These are phyloP conservation scores for Xylaria sp. DNA, from an alignment of 2,329 filamentous ascomycete genomes.

Conservation along the genomic window DNA sequence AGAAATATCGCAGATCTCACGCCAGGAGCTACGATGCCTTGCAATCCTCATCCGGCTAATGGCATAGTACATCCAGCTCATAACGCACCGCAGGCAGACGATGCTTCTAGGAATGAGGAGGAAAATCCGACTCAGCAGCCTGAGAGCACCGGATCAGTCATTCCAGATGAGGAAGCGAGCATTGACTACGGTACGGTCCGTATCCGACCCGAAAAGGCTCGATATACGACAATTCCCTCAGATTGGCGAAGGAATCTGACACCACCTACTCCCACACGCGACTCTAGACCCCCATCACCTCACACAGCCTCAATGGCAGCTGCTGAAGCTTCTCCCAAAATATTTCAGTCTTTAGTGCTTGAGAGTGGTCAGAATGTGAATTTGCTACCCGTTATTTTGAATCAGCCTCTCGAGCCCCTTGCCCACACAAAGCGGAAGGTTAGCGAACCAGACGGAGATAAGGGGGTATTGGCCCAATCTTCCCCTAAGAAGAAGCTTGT, in stretches of 20 bases:
- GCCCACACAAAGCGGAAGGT: constrained; percentile 33
- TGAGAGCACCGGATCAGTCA: too few species aligned
- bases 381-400: neutral
- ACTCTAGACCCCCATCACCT: neutral
- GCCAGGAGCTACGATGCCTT: neutral
- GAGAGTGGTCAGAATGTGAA: neutral
- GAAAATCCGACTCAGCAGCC: neutral
- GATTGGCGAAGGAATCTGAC: constrained; percentile 25
- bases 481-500: constrained; percentile 30
- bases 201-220: constrained; percentile 33
- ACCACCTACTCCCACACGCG: neutral
- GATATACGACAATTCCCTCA: constrained; percentile 24
- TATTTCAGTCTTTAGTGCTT: neutral
- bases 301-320: neutral
- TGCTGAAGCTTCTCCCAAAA: neutral
- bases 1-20: too few species aligned
- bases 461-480: neutral
- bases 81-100: neutral
- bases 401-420: neutral
- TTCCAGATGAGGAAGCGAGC: constrained; percentile 10
- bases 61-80: neutral
- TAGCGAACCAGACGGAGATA: constrained; percentile 10
- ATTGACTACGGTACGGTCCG: constrained; percentile 38
- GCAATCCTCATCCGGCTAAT: neutral
- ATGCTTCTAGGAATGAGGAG: neutral